Conservation (phyloP, 371 early-diverging fungal species). For the Mortierella sp. region DNA sequence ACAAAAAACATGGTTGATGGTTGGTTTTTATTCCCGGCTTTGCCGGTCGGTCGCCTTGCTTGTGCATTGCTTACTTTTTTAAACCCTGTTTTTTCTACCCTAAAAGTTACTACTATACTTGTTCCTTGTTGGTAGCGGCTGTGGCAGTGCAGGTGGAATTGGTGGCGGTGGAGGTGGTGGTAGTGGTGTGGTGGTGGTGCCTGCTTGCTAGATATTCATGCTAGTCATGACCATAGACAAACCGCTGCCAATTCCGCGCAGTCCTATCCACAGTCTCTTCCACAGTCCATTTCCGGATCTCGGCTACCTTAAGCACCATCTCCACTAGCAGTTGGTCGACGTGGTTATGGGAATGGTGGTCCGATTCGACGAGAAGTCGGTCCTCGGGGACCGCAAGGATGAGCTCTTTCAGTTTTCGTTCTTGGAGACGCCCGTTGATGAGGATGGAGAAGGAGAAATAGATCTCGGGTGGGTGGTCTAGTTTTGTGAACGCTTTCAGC, state of each 20-base stretch:
- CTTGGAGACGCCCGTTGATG: constrained; percentile 69
- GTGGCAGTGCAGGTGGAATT: too few species aligned
- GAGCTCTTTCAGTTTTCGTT: constrained; percentile 65
- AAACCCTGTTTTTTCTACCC: too few species aligned
- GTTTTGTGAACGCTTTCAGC: constrained; percentile 70
- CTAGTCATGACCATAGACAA: constrained; percentile 60
- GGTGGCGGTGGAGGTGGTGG: too few species aligned
- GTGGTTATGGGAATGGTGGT: constrained; percentile 73
- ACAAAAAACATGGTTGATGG: too few species aligned
- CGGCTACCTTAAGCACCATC: constrained; percentile 74
- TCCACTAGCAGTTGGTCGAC: constrained; percentile 72
- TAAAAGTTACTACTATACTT: too few species aligned
- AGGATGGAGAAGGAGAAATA: constrained; percentile 79
- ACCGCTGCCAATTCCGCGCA: constrained; percentile 73
- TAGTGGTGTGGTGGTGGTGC: too few species aligned
- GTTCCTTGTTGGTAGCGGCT: too few species aligned
- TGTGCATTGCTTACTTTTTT: too few species aligned
- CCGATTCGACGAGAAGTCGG: constrained; percentile 86
- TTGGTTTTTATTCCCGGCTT: too few species aligned
- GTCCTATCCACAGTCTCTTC: constrained; percentile 70
- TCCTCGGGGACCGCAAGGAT: constrained; percentile 80
- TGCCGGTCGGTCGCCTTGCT: too few species aligned
- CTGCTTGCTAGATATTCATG: too few species aligned
- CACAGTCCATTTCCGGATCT: constrained; percentile 76
- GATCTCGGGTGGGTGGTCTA: constrained; percentile 51